Evolutionary conservation across 768 basidiomycete species (phyloP), one percentile per base, ranked within the genome.

Genomic region (Tricholoma terreum): DNA sequence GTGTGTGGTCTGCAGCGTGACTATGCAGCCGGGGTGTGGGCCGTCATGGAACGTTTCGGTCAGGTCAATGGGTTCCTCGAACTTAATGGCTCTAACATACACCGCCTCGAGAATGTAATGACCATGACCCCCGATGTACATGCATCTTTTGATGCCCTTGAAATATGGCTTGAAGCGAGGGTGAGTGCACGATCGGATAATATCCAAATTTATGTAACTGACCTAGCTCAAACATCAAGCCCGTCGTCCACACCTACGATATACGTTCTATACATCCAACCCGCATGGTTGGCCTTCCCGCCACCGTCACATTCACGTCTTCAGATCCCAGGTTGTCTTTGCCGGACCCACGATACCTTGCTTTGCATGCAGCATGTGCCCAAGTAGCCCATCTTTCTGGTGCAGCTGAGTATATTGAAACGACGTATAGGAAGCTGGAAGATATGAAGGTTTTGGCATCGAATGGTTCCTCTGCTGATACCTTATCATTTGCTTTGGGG

Each of bases 381-480:
- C 57, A 58, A 43, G 61, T 71, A 43, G 69, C 66, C 6, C 67
- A 71, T 58, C 59, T 73, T 50, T 75, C 73, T 11, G 71, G 74
- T 31, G 73, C 71, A 6, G 63, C 45, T 2, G 69, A 68, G 53
- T 61, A 71, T 60, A 58, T 72, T 11, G 61, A 66, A 22, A 58
- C 54, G 7, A 17, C 65, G 11, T 59, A 56, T 10, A 49, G 63
- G 17, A 62, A 70, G 21, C 31, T 64, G 19, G 73, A 71, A 43
- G 60, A 52, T 35, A 62, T 35, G 46, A 35, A 35, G 34, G 34
- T 35, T 35, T 35, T 35, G 34, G 34, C 34, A 7, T 35, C 34
- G 11, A 59, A 65, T 52, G 68, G 69, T 12, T 33, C 52, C 27
- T 69, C 68, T 17, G 64, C 43, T n/a, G n/a, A n/a, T n/a, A n/a